Evolutionary conservation across 768 basidiomycete species (phyloP).

Genomic region (Rubroboletus satanas): DNA sequence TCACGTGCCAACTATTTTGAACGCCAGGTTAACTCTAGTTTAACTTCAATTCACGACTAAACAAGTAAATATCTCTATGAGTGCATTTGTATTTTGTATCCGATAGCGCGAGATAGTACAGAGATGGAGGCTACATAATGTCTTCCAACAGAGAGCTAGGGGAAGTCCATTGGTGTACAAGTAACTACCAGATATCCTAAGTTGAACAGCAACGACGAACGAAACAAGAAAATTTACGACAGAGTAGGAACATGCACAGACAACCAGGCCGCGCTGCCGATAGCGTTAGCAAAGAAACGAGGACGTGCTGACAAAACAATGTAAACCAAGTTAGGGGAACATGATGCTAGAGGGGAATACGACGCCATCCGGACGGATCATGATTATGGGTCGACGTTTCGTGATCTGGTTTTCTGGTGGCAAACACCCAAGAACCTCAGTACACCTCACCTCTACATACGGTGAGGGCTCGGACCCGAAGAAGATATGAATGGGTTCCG

Average conservation of each 20-base stretch:
- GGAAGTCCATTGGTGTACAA: slow-evolving; percentile 32
- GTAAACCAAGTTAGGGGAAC: slow-evolving; percentile 58
- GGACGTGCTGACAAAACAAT: slow-evolving; percentile 11
- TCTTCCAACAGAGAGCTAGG: slow-evolving; percentile 20
- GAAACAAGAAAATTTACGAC: slow-evolving; percentile 19
- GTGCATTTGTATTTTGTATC: slow-evolving; percentile 15
- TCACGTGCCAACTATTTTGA: slow-evolving; percentile 1
- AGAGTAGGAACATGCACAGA: slow-evolving; percentile 17
- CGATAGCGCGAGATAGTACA: slow-evolving; percentile 25
- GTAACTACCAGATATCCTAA: slow-evolving; percentile 31
- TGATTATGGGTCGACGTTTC: slow-evolving; percentile 75
- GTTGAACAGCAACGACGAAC: slow-evolving; percentile 22
- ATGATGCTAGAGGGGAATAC: slow-evolving; percentile 80
- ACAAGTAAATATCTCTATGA: slow-evolving; percentile 13
- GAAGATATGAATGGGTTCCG: slow-evolving; percentile 77
- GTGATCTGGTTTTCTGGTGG: slow-evolving; percentile 65
- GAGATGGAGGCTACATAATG: slow-evolving; percentile 29
- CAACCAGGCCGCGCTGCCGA: slow-evolving; percentile 29
- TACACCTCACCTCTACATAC: slow-evolving; percentile 84
- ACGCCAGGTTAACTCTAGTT: not conserved
- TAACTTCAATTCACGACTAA: slow-evolving; percentile 1
- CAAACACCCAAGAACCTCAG: slow-evolving; percentile 77
- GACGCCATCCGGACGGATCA: slow-evolving; percentile 81
- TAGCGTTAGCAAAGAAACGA: slow-evolving; percentile 20
- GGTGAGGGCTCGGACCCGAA: slow-evolving; percentile 85